Evolutionary conservation across 768 basidiomycete genomes (phyloP), one percentile per base, ranked within the genome.

Genomic region (Termitomyces sp.): DNA sequence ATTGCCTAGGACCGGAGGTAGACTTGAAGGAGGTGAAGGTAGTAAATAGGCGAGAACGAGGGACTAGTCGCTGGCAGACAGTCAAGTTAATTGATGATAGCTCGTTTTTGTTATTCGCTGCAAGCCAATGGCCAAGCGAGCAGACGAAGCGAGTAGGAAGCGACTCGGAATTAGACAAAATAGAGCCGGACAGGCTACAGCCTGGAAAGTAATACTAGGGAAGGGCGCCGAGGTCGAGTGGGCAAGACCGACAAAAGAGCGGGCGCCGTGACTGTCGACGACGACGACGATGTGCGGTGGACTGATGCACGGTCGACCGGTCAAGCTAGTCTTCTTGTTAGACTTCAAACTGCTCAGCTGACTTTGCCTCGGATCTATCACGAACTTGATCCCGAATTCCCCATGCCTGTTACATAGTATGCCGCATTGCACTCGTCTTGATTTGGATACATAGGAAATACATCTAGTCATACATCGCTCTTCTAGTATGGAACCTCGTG

Each of bases 401-500:
- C 56, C 59, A 65, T 61, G 58, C 64, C 60, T 65, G 64, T 62
- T 54, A 45, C 36, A n/a, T 40, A 57, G 49, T 32, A 52, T 53
- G 60, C 60, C 49, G 39, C 49, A 58, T 45, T 20, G 18, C 50
- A 35, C 61, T 63, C 59, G 16, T 64, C 61, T 60, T 36, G 50
- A 63, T 59, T 67, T 57, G 65, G 62, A 58, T 64, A 60, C 52
- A 61, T 58, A 59, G 32, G n/a, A 33, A 32, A n/a, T 45, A 49
- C 48, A 59, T 44, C 33, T 52, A 57, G 33, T 61, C 57, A 48
- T 57, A 62, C 55, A 53, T 44, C 8, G 33, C 55, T 54, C 55
- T 57, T 56, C 80, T 84, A 93, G 75, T 91, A 94, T 67, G 92
- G 92, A 68, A 94, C 91, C 74, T 94, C 92, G 69, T 93, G 85